Evolutionary conservation across 208 protist genomes (phyloP), one percentile per base, ranked within the genome.

Genomic region (Wallacemonas sp.): DNA sequence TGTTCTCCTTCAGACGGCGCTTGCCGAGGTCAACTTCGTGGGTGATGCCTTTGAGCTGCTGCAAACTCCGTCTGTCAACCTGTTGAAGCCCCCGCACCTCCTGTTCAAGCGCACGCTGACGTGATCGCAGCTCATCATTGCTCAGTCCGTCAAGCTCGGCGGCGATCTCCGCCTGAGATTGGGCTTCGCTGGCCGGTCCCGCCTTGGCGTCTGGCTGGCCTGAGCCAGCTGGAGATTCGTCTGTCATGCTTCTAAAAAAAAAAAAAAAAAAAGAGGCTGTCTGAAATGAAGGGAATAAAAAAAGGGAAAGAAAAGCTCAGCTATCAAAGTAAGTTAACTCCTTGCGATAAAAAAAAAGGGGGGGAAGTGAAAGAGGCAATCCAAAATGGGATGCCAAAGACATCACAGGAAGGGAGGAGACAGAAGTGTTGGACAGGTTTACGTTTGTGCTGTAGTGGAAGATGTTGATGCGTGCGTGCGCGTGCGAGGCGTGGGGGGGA

Each of bases 1-100:
- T 94, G 78, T 88, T 91, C 54, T 94, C 77, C 59, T 82, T 79
- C 19, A 96, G 72, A 14, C 91, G 87, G 51, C 86, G 84, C 61
- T 80, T 79, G 49, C 75, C 75, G 14, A 80, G 64, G 49, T 90
- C 82, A n/a, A 89, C 70, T 42, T 94, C 83, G 19, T 74, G 73
- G 68, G 79, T 84, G 31, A 90, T 38, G 26, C 65, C 39, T 6
- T 76, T 53, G 24, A 94, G 56, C 60, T 94, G 82, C 53, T 82
- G 70, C 53, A 67, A 66, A 19, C 73, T 72, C 30, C 86, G 76
- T 22, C 74, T 74, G 62, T 91, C 84, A 34, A 75, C 70, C 51
- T 77, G 77, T 44, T 85, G 83, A 12, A 96, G 66, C 12, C 79
- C 66, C 58, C 90, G 80, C 45, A 80, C 75, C 75, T 96, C 87